Base-by-base conservation (phyloP, 768 basidiomycete genomes). In the Lactarius trivialis region DNA sequence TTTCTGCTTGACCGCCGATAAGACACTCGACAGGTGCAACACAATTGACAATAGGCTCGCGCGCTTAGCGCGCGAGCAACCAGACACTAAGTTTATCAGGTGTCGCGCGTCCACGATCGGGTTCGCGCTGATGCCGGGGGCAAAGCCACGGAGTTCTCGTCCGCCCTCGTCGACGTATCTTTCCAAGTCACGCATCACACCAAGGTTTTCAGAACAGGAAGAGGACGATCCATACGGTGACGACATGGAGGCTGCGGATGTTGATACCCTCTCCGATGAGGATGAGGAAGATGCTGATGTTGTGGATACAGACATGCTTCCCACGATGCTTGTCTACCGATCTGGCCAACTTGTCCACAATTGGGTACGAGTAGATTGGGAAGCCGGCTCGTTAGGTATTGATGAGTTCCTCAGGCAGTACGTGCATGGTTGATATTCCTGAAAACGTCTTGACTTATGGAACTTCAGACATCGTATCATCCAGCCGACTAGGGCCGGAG, bases 331-430 rank as follows among this genome's bases (percentile, higher is more conserved):
- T 14, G 87, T 89, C 4, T 92, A 92, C 68, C 86, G 84, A 19
- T 84, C 82, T 60, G 89, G 91, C 19, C 83, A 90, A 64, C 81
- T 93, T n/a, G 82, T 91, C n/a, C 82, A 90, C 68, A 89, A 89
- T 54, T 93, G 91, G 91, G 87, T 93, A 9, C 79, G 91, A 28
- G 89, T 92, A 4, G 90, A 93, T 71, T 92, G 89, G 91, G 89
- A 90, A 71, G 88, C 86, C 0, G 85, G 84, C 14, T 69, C 74
- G 36, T 80, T 79, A n/a, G 87, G 85, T 28, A 69, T 91, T 0
- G 85, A 89, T 65, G 87, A 88, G 49, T 74, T 89, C 7, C 76
- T 91, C 17, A 77, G 79, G 68, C 82, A 78, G 88, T 89, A 63
- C 58, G 81, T 65, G 69, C 24, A 58, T 43, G 37, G 0, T 14